These are phyloP conservation scores for Uronychia setigera DNA, from an alignment of 73 alveolate species.

Conservation along the genomic window DNA sequence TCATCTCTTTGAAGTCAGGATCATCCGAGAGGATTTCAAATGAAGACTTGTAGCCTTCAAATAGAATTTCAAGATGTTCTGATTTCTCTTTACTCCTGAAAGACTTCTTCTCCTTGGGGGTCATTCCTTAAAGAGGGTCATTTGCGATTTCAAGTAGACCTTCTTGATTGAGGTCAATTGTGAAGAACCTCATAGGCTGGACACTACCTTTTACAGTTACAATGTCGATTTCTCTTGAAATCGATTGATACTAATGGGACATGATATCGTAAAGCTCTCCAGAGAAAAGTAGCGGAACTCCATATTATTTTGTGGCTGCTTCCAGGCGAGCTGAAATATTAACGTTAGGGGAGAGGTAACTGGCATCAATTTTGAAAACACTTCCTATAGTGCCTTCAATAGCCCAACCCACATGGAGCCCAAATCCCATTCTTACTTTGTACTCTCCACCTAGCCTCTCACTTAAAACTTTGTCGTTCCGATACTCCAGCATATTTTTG, in stretches of 20 bases:
- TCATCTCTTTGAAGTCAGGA: background rate
- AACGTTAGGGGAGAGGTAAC: constrained; percentile 90
- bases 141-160: background rate
- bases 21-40: background rate
- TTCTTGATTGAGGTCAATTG: constrained; percentile 64
- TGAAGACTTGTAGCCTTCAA: background rate
- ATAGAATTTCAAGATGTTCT: background rate
- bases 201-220: constrained; percentile 93
- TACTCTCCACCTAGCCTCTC: constrained; percentile 57
- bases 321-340: constrained; percentile 82
- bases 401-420: constrained; percentile 95
- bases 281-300: constrained; percentile 49
- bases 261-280: constrained; percentile 48
- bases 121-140: background rate
- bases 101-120: background rate
- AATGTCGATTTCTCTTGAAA: constrained; percentile 81
- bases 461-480: constrained; percentile 65
- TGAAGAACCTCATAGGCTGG: constrained; percentile 82
- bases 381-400: constrained; percentile 97
- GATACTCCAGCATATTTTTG: constrained; percentile 80
- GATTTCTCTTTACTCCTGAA: background rate
- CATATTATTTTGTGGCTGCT: constrained; percentile 76
- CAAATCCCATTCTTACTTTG: constrained; percentile 90
- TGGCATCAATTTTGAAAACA: constrained; percentile 93
- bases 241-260: constrained; percentile 56